Conservation (phyloP, 495 filamentous ascomycete genomes). For the Tuber indicum region DNA sequence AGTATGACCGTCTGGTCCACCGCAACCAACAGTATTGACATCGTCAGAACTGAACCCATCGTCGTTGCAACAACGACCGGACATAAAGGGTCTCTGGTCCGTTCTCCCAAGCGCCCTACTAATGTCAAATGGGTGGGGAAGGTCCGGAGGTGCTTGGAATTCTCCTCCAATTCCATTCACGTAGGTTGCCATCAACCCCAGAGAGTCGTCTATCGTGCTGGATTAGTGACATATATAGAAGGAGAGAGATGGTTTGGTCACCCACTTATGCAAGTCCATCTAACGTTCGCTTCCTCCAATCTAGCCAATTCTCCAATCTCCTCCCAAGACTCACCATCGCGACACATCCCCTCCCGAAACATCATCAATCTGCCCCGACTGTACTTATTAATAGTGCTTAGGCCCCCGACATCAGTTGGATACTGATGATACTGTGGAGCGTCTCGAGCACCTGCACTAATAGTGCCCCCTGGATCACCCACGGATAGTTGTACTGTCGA, state of each 20-base stretch:
- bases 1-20: neutral
- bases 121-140: neutral
- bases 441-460: slow-evolving; percentile 25
- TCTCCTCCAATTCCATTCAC: neutral
- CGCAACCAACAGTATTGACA: neutral
- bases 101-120: neutral
- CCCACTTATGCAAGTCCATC: slow-evolving; percentile 33
- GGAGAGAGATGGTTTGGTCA: neutral
- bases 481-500: slow-evolving; percentile 16
- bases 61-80: neutral
- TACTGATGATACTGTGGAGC: slow-evolving; percentile 32
- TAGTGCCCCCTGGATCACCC: slow-evolving; percentile 13
- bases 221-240: neutral
- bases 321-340: slow-evolving; percentile 27
- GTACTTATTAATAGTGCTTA: slow-evolving; percentile 25
- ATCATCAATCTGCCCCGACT: slow-evolving; percentile 19
- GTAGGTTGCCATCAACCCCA: neutral
- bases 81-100: neutral
- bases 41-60: neutral
- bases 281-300: slow-evolving; percentile 26
- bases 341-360: slow-evolving; percentile 26
- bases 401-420: slow-evolving; percentile 26
- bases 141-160: neutral
- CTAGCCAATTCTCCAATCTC: slow-evolving; percentile 30
- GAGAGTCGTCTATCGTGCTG: neutral